Evolutionary conservation across 768 basidiomycete species (phyloP).

Genomic region (Tricholoma bakamatsutake): DNA sequence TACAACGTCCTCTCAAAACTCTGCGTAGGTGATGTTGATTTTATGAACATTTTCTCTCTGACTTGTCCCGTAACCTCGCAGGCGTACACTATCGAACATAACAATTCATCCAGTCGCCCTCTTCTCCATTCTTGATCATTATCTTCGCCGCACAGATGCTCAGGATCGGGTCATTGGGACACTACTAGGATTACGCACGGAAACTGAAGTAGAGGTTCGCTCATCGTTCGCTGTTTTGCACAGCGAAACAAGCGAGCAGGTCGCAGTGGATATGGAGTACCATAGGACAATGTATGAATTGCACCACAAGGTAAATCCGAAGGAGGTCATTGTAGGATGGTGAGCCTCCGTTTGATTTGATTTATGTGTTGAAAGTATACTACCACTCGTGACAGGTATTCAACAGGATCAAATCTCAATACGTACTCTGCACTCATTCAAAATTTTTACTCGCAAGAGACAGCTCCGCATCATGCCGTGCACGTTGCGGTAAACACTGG

Average conservation of each 20-base stretch:
- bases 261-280: conserved; percentile 96
- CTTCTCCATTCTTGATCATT: conserved; percentile 95
- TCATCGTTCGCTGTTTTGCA: conserved; percentile 91
- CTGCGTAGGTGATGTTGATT: conserved; percentile 28
- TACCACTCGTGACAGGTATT: conserved; percentile 58
- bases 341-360: conserved; percentile 31
- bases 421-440: conserved; percentile 96
- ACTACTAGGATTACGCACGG: conserved; percentile 76
- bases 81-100: conserved; percentile 66
- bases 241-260: conserved; percentile 87
- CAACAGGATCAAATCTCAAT: conserved; percentile 85
- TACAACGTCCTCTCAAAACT: conserved; percentile 25
- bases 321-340: conserved; percentile 95
- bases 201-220: conserved; percentile 66
- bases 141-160: conserved; percentile 75
- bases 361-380: background rate
- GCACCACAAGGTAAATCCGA: conserved; percentile 76
- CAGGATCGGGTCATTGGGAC: conserved; percentile 94
- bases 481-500: conserved; percentile 91
- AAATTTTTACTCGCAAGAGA: conserved; percentile 95
- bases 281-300: conserved; percentile 91
- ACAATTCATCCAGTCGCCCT: conserved; percentile 90
- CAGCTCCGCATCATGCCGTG: conserved; percentile 80
- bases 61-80: conserved; percentile 22
- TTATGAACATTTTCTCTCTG: background rate